Evolutionary conservation across 306 rosid genomes (phyloP), one percentile per base, ranked within the genome.

Genomic region (Mimosa bimucronata): DNA sequence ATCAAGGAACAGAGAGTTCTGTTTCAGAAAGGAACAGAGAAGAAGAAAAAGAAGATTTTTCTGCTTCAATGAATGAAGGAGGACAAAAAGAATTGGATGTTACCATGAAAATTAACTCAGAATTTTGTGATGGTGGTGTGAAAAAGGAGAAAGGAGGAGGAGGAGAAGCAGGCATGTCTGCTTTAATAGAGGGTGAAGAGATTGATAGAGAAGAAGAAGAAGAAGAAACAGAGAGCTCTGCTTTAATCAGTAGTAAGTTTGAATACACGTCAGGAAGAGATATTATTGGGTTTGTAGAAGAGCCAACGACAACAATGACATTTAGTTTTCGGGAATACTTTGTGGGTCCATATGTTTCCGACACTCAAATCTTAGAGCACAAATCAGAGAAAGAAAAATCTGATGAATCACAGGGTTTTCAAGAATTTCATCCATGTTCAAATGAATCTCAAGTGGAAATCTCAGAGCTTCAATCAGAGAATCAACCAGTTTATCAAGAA

Each of bases 261-360:
- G 74, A 78, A 81, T 76, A 66, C 72, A 4, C 69, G 34, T 65
- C 80, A 19, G 74, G 64, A 5, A 70, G 77, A 40, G 75, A 40
- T 62, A 25, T 81, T 6, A 67, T 70, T 72, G 78, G 44, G 61
- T 83, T 77, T 50, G 21, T 76, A 9, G 87, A 88, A 76, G 86
- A 82, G 44, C 92, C 91, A 52, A 75, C 80, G 23, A 23, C 31
- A 53, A 1, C 70, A 10, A 23, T 66, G 80, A 84, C 79, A 69
- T 87, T 90, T 70, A 66, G 50, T 44, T 80, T 85, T 40, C 79
- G 50, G 19, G 84, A 87, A 58, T 70, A 75, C 8, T 85, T 45
- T 42, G 50, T 9, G 44, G 87, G 55, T 85, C 84, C 77, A 31
- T 42, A 53, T 55, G 83, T 48, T 46, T 34, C 83, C 5, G 53